Evolutionary conservation across 208 protist genomes (phyloP).

Genomic region (Trypanosoma theileri): DNA sequence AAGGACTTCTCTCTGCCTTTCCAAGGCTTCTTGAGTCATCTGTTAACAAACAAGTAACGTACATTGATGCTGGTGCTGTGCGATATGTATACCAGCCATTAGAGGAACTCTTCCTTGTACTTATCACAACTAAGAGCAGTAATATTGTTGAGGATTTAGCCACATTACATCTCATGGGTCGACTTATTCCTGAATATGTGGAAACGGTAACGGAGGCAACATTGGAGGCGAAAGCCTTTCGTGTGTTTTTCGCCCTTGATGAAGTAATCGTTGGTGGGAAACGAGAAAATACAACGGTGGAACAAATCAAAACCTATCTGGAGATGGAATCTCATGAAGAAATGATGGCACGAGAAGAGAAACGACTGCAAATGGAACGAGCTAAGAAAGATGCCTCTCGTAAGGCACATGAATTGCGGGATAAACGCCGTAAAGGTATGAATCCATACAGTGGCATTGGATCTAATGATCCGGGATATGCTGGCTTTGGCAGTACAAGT

Average conservation of each 20-base stretch:
- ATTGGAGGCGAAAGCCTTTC: constrained; percentile 87
- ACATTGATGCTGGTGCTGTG: constrained; percentile 95
- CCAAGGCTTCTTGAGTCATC: constrained; percentile 93
- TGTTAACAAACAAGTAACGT: constrained; percentile 94
- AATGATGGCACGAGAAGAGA: constrained; percentile 80
- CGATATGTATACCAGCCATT: constrained; percentile 98
- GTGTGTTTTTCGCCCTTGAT: constrained; percentile 97
- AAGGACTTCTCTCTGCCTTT: constrained; percentile 97
- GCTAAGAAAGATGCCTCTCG: constrained; percentile 89
- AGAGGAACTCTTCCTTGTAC: constrained; percentile 92
- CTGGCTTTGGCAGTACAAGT: constrained; percentile 35
- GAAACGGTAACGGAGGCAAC: constrained; percentile 65
- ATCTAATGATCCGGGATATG: constrained; percentile 50
- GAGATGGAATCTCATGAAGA: constrained; percentile 98
- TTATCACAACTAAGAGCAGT: constrained; percentile 94
- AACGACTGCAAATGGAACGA: constrained; percentile 85
- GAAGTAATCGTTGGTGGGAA: constrained; percentile 95
- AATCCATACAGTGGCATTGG: constrained; percentile 79
- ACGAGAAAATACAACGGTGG: constrained; percentile 93
- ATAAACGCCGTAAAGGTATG: constrained; percentile 49
- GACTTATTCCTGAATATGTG: constrained; percentile 91
- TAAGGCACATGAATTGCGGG: constrained; percentile 80
- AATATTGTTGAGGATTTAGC: constrained; percentile 99
- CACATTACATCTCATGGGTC: constrained; percentile 93
- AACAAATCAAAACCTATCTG: constrained; percentile 95